A percentile compares a stretch with the other conserved stretches of the same genome.
Conservation (phyloP, 257 asterid species). For the Capsicum pubescens region DNA sequence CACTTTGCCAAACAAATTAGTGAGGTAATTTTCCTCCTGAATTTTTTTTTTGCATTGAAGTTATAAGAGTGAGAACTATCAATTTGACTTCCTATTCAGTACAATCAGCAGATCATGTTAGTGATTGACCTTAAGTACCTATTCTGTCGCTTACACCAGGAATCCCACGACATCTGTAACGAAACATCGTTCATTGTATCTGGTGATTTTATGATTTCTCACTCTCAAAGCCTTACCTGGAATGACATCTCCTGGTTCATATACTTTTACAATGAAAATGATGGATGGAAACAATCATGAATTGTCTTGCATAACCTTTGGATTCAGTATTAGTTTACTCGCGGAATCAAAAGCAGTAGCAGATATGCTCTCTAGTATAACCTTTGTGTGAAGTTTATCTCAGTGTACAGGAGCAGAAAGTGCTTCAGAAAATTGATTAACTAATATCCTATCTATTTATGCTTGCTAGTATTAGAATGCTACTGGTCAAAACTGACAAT, state of each 20-base stretch:
- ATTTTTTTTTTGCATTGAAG: background rate
- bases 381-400: too few relatives aligned
- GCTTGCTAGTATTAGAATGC: too few relatives aligned
- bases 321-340: slow-evolving; percentile 42
- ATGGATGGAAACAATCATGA: slow-evolving; percentile 33
- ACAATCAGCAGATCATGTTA: slow-evolving; percentile 22
- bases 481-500: too few relatives aligned
- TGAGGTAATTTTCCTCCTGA: slow-evolving; percentile 53
- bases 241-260: slow-evolving; percentile 46
- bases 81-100: background rate
- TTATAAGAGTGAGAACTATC: slow-evolving; percentile 18
- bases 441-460: too few relatives aligned
- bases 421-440: too few relatives aligned
- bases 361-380: too few relatives aligned
- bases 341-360: slow-evolving; percentile 35
- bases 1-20: slow-evolving; percentile 79
- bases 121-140: slow-evolving; percentile 41
- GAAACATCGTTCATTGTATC: slow-evolving; percentile 43
- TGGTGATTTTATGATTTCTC: slow-evolving; percentile 48
- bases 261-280: slow-evolving; percentile 44
- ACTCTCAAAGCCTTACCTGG: slow-evolving; percentile 43
- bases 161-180: slow-evolving; percentile 44
- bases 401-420: too few relatives aligned
- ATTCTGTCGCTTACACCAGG: slow-evolving; percentile 42
- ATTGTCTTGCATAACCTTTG: slow-evolving; percentile 47